Percentiles rank a stretch among this genome's conserved stretches.
Conservation (phyloP, 2,329 filamentous ascomycete species). For the Zelopaecilomyces penicillatus region DNA sequence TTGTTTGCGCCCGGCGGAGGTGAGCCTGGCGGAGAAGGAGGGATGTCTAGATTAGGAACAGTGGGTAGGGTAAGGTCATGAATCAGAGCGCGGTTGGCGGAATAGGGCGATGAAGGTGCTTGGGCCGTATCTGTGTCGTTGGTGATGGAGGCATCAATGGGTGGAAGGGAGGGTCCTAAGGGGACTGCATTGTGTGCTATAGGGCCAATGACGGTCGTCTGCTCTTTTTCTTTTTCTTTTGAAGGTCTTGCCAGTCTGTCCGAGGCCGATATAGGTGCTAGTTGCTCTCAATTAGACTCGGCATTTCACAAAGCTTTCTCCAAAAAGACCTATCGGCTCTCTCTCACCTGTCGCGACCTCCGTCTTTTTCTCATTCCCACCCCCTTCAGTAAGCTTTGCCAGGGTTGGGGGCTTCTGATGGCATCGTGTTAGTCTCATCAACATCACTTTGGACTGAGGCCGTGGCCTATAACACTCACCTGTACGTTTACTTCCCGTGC, state of each 20-base stretch:
- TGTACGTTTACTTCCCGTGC: no score
- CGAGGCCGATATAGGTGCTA: no score
- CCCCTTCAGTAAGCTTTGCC: no score
- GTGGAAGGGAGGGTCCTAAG: constrained; percentile 32
- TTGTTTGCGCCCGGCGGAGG: constrained; percentile 45
- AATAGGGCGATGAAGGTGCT: constrained; percentile 52
- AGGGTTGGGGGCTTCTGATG: no score
- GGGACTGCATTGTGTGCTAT: constrained; percentile 22
- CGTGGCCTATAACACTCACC: background rate
- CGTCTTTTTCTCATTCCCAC: no score
- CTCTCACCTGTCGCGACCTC: no score
- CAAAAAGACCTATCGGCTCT: no score
- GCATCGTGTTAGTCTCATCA: no score
- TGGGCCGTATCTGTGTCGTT: constrained; percentile 10
- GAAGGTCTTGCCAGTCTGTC: background rate
- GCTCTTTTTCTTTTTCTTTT: constrained; percentile 1
- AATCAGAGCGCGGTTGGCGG: constrained; percentile 52
- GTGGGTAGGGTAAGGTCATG: constrained; percentile 67
- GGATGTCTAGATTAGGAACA: constrained; percentile 64
- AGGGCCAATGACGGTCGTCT: constrained; percentile 18
- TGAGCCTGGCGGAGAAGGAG: constrained; percentile 60
- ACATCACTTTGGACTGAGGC: background rate
- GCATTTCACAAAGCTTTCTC: no score
- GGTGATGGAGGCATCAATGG: constrained; percentile 15
- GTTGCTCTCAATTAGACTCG: no score